Evolutionary conservation across 495 filamentous ascomycete genomes (phyloP), one percentile per base, ranked within the genome.

Genomic region (Durotheca rogersii): DNA sequence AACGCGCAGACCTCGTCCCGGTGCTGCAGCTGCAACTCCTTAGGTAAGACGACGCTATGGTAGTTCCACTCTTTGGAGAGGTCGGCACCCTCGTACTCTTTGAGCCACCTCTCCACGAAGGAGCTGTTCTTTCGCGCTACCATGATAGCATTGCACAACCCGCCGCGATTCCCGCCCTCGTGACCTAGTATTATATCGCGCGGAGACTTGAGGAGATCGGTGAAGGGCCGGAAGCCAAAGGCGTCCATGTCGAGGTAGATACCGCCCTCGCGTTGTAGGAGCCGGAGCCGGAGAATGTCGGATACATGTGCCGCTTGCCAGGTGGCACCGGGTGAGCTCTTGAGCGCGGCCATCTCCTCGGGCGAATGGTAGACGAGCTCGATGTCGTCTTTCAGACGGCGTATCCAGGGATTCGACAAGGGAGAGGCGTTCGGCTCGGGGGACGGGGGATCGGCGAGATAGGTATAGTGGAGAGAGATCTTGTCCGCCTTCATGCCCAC

Each of bases 91-190:
- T 62, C 45, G 48, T 77, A 77, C 31, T 64, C 66, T 7, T 59
- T 63, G 6, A 69, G 59, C 74, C 74, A 77, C n/a, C 66, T 64
- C 3, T 61, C 34, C 11, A 77, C 50, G 43, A 77, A 77, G 7
- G 64, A 49, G 17, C 65, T 67, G 35, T 68, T 70, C 11, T 63
- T 61, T 14, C 72, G 72, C 14, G 71, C 70, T 2, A 69, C 57
- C 35, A 77, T 73, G 39, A 77, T 58, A 30, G 69, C 72, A 46
- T 77, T 77, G 65, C 71, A 73, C 2, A 77, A 58, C 0, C 72
- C 74, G 36, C 67, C 69, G 12, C 74, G 70, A 39, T 72, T 69
- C 20, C 72, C 72, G 20, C 74, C 74, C 41, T 75, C 71, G 42
- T 69, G 60, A 31, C 74, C 74, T 15, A 76, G 64, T 25, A 76